These are phyloP conservation scores for Fomitopsis schrenkii DNA, from an alignment of 1,284 basidiomycete genomes.

Conservation along the genomic window DNA sequence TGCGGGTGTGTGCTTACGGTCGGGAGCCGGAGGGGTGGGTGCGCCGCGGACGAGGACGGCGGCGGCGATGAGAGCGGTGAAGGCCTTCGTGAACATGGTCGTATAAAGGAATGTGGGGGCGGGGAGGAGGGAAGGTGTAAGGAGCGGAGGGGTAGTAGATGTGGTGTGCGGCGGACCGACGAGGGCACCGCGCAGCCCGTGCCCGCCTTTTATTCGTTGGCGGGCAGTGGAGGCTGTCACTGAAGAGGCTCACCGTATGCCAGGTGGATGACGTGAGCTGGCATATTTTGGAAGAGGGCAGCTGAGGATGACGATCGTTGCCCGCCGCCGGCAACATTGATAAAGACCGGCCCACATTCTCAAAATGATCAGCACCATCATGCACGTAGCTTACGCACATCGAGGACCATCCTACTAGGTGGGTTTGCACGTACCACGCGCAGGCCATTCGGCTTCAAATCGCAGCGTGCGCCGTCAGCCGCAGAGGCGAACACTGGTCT, in stretches of 20 bases:
- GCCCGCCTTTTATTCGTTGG: not conserved
- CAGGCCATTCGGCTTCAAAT: too few relatives aligned
- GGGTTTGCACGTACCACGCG: too few relatives aligned
- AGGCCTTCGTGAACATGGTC: constrained; percentile 3
- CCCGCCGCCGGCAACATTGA: too few relatives aligned
- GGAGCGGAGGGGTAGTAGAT: not conserved
- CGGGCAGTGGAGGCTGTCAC: not conserved
- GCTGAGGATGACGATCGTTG: too few relatives aligned
- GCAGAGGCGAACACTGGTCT: too few relatives aligned
- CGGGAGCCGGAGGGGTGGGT: constrained; percentile 5
- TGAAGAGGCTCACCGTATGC: not conserved
- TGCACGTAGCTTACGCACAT: too few relatives aligned
- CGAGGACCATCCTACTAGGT: too few relatives aligned
- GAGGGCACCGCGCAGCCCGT: not conserved
- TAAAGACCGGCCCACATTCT: too few relatives aligned
- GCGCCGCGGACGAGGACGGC: constrained; percentile 6
- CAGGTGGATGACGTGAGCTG: too few relatives aligned
- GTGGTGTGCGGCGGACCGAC: not conserved
- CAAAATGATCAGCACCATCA: too few relatives aligned
- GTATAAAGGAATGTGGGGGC: not conserved
- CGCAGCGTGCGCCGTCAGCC: too few relatives aligned
- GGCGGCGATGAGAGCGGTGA: constrained; percentile 9
- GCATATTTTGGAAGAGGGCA: too few relatives aligned
- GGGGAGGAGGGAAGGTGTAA: not conserved
- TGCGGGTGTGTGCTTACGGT: constrained; percentile 4